Conservation (phyloP, 768 basidiomycete species). For the Hypsizygus marmoreus region DNA sequence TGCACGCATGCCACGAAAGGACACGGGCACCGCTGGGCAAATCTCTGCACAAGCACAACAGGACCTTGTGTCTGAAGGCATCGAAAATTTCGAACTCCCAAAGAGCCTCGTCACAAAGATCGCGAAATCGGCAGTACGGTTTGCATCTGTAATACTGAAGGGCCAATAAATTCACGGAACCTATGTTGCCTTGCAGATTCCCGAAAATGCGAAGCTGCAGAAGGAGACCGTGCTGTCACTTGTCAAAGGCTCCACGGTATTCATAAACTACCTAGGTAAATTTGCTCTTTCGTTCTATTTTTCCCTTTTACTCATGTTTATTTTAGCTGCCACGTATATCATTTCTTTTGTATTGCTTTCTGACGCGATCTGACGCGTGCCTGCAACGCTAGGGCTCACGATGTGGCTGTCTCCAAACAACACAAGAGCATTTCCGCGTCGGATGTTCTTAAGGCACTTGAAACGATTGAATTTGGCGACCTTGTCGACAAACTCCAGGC, state of each 20-base stretch:
- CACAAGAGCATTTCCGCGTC: conserved; percentile 84
- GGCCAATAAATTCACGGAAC: background rate
- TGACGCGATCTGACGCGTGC: conserved; percentile 15
- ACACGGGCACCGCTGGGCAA: conserved; percentile 48
- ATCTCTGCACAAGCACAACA: conserved; percentile 79
- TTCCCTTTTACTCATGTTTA: background rate
- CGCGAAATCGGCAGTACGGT: conserved; percentile 73
- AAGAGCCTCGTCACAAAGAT: conserved; percentile 82
- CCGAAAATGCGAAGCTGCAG: conserved; percentile 83
- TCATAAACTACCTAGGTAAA: conserved; percentile 93
- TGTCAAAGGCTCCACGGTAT: conserved; percentile 88
- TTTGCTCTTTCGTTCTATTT: conserved; percentile 25
- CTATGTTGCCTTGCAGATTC: conserved; percentile 55
- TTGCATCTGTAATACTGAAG: background rate
- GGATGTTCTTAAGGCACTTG: conserved; percentile 87
- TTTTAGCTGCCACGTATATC: conserved; percentile 52
- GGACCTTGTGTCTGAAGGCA: conserved; percentile 78
- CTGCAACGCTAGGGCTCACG: conserved; percentile 66
- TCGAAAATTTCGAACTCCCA: conserved; percentile 89
- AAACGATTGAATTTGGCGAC: conserved; percentile 76
- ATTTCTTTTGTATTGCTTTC: background rate
- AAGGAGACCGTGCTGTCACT: conserved; percentile 88
- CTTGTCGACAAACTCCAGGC: conserved; percentile 60
- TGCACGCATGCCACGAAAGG: conserved; percentile 70
- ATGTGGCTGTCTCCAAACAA: conserved; percentile 84